These are phyloP conservation scores for Hericium erinaceus DNA, from an alignment of 768 basidiomycete genomes.

Conservation along the genomic window DNA sequence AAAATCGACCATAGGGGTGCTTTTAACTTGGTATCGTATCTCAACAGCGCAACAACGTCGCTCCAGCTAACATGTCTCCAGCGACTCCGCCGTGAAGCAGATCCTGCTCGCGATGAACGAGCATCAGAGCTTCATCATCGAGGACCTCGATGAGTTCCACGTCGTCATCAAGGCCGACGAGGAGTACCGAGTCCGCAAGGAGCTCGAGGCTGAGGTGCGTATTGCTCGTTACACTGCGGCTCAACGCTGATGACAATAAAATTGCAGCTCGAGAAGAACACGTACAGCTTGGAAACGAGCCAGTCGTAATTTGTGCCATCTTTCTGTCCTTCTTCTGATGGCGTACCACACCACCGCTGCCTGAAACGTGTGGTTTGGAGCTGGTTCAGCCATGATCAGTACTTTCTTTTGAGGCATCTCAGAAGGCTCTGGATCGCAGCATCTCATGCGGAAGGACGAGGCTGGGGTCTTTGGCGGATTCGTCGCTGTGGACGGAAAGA, in stretches of 20 bases:
- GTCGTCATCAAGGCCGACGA: slow-evolving; percentile 77
- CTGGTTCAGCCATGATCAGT: no score
- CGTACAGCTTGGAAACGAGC: slow-evolving; percentile 44
- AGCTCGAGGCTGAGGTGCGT: slow-evolving; percentile 69
- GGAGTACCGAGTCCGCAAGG: slow-evolving; percentile 61
- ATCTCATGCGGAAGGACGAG: no score
- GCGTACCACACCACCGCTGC: no score
- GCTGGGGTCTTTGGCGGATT: no score
- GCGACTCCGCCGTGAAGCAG: slow-evolving; percentile 86
- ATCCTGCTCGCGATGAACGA: slow-evolving; percentile 80
- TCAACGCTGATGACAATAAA: not conserved
- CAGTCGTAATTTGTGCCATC: no score
- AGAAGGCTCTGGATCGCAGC: no score
- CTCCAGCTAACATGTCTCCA: slow-evolving; percentile 18
- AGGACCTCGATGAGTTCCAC: slow-evolving; percentile 80
- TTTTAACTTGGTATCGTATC: slow-evolving; percentile 52
- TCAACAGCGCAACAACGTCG: not conserved
- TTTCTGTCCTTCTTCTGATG: no score
- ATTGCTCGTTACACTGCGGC: not conserved
- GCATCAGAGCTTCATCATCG: slow-evolving; percentile 71
- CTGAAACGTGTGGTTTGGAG: no score
- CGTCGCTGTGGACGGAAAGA: no score
- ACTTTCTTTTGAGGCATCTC: no score
- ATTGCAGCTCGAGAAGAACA: slow-evolving; percentile 79
- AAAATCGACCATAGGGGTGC: slow-evolving; percentile 38